Evolutionary conservation across 148 eudicot genomes (phyloP).

Genomic region (Suaeda aralocaspica): DNA sequence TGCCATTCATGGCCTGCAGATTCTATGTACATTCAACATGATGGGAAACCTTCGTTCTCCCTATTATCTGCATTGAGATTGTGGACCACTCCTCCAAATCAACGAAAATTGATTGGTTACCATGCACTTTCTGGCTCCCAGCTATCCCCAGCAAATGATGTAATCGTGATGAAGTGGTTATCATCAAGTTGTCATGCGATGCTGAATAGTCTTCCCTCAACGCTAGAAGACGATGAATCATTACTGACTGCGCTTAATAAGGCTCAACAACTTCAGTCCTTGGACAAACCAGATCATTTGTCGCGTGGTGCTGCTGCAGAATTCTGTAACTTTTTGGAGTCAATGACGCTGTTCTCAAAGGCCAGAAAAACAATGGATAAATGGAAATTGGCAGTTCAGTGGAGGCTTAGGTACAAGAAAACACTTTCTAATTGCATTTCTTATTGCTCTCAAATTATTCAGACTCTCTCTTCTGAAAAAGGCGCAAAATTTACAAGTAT

Average conservation of each 20-base stretch:
- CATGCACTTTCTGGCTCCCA: constrained; percentile 58
- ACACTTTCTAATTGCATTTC: constrained; percentile 49
- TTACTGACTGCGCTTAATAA: constrained; percentile 39
- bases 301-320: constrained; percentile 31
- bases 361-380: constrained; percentile 37
- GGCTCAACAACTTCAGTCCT: constrained; percentile 30
- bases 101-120: constrained; percentile 51
- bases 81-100: constrained; percentile 68
- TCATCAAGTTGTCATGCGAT: constrained; percentile 38
- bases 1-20: constrained; percentile 70
- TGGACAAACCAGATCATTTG: constrained; percentile 22
- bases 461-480: constrained; percentile 9
- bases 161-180: constrained; percentile 55
- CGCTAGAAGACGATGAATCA: constrained; percentile 55
- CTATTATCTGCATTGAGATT: constrained; percentile 62
- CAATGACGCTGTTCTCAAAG: constrained; percentile 21
- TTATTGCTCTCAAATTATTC: constrained; percentile 40
- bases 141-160: constrained; percentile 62
- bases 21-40: constrained; percentile 59
- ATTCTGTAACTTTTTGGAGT: constrained; percentile 39
- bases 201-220: constrained; percentile 44
- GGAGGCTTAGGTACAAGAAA: constrained; percentile 74
- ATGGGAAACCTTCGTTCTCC: constrained; percentile 79
- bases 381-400: constrained; percentile 74
- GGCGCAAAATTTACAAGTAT: not conserved